Percentiles rank a stretch among this genome's conserved stretches.
phyloP scores from a whole-genome alignment of 345 rosid genomes.

The Populus deltoides region DNA sequence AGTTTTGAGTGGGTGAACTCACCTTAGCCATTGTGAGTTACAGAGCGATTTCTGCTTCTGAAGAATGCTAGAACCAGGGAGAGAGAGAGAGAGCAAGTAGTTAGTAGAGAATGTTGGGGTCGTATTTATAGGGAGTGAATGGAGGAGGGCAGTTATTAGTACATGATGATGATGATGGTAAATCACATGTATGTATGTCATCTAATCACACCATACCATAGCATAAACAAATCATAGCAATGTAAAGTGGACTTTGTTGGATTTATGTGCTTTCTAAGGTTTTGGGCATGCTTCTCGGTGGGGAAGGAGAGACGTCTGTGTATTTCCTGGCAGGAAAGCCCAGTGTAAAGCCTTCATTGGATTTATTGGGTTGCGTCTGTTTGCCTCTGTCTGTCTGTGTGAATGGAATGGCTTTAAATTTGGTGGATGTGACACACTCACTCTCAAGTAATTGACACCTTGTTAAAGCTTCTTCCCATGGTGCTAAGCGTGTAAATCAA shows the following conservation, averaged over 20 bases:
- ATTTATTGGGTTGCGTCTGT: not conserved
- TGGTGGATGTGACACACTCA: no score
- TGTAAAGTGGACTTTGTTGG: not conserved
- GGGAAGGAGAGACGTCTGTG: not conserved
- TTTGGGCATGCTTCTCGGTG: not conserved
- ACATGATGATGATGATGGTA: not conserved
- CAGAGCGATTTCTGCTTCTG: not conserved
- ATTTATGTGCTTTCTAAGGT: not conserved
- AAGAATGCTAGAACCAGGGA: not conserved
- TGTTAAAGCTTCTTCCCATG: no score
- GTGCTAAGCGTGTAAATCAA: no score
- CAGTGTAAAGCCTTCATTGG: not conserved
- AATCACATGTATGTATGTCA: not conserved
- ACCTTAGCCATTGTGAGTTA: not conserved
- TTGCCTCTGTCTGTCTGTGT: not conserved
- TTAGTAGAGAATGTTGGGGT: not conserved
- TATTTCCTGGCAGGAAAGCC: not conserved
- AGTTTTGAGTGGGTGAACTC: not conserved
- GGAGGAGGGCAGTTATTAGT: not conserved
- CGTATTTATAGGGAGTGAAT: not conserved
- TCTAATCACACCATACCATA: not conserved
- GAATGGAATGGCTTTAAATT: no score
- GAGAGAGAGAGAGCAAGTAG: no score
- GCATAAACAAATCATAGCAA: no score
- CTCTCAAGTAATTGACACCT: no score